Conservation (phyloP, 1,284 basidiomycete species). For the Entoloma clypeatum region DNA sequence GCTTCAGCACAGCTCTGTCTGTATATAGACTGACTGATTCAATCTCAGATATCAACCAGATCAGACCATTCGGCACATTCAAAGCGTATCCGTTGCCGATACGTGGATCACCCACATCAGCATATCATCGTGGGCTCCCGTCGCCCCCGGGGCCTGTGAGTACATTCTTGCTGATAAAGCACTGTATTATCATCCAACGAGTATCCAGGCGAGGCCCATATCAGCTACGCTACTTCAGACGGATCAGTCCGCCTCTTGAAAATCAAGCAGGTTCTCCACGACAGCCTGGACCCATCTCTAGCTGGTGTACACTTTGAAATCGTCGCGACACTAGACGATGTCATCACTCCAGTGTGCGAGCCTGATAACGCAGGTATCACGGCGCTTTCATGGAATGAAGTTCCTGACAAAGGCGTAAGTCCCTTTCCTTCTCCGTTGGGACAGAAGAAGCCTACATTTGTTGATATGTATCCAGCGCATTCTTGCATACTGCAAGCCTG, state of each 20-base stretch:
- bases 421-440: constrained; percentile 28
- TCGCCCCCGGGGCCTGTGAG: constrained; percentile 39
- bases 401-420: constrained; percentile 38
- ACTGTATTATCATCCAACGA: constrained; percentile 1
- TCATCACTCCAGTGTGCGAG: constrained; percentile 26
- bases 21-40: background rate
- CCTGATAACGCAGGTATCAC: constrained; percentile 44
- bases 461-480: constrained; percentile 47
- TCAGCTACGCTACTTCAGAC: constrained; percentile 59
- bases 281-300: constrained; percentile 19
- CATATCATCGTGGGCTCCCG: constrained; percentile 49
- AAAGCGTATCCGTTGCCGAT: constrained; percentile 33
- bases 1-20: constrained; percentile 4
- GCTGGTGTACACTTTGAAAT: constrained; percentile 36
- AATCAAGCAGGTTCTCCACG: constrained; percentile 45
- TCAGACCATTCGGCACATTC: constrained; percentile 28
- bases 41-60: constrained; percentile 24
- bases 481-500: constrained; percentile 57
- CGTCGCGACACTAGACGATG: constrained; percentile 30
- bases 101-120: constrained; percentile 58
- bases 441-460: no score
- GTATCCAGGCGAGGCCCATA: constrained; percentile 46
- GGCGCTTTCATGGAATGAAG: constrained; percentile 52
- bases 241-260: constrained; percentile 54
- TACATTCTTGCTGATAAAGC: background rate